phyloP scores from a whole-genome alignment of 202 grass and related monocot genomes.

The Elaeis oleifera region DNA sequence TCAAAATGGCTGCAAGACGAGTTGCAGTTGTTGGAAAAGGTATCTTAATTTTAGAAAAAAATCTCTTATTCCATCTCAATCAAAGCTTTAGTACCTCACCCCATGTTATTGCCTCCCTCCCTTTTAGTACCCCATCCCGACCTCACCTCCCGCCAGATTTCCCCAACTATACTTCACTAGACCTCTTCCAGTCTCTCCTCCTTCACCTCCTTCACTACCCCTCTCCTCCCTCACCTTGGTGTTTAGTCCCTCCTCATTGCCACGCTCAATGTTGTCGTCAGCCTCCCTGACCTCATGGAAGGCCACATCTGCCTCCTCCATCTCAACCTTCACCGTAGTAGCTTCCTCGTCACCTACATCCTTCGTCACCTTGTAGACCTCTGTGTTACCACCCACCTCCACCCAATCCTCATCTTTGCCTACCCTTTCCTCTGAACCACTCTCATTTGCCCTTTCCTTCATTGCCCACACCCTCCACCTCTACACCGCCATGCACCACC shows the following conservation, averaged over 20 bases:
- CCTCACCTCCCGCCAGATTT: too few species aligned
- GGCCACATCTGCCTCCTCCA: conserved; percentile 32
- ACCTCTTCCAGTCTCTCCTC: background rate
- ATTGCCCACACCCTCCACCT: conserved; percentile 34
- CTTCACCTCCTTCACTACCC: conserved; percentile 29
- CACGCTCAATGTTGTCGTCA: conserved; percentile 20
- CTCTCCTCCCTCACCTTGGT: conserved; percentile 13
- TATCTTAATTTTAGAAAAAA: too few species aligned
- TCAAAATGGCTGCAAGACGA: too few species aligned
- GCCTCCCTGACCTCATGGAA: conserved; percentile 36
- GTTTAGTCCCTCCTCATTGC: conserved; percentile 25
- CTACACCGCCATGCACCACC: conserved; percentile 39
- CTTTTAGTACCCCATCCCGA: too few species aligned
- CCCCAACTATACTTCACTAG: too few species aligned
- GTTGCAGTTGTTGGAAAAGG: too few species aligned
- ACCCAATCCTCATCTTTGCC: conserved; percentile 42
- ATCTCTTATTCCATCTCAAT: too few species aligned
- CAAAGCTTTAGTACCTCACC: too few species aligned
- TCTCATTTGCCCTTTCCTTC: conserved; percentile 28
- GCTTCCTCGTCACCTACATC: conserved; percentile 40
- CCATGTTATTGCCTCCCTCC: too few species aligned
- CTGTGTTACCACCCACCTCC: conserved; percentile 30
- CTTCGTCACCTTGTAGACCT: conserved; percentile 34
- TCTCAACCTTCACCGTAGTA: background rate
- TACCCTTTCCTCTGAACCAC: conserved; percentile 43